Evolutionary conservation across 2,329 filamentous ascomycete genomes (phyloP).

Genomic region (Aspergillus awamori): DNA sequence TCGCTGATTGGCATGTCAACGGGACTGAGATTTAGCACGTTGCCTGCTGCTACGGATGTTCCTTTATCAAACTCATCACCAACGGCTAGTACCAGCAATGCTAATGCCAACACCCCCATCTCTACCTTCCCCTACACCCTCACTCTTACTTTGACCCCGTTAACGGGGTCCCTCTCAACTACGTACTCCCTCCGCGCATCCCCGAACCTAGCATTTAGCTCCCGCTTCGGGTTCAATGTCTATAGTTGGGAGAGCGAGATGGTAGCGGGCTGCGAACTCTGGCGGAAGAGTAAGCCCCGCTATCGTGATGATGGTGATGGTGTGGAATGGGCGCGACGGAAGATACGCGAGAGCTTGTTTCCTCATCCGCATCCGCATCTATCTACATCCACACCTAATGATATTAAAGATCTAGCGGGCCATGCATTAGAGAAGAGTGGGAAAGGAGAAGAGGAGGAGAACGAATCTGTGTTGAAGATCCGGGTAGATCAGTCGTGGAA

Average conservation of each 20-base stretch:
- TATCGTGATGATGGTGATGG: slow-evolving; percentile 41
- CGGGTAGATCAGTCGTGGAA: slow-evolving; percentile 85
- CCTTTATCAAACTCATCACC: slow-evolving; percentile 27
- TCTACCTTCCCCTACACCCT: slow-evolving; percentile 89
- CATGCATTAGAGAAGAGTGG: too few species aligned
- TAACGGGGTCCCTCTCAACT: slow-evolving; percentile 90
- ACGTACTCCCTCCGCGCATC: slow-evolving; percentile 91
- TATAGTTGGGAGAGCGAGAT: slow-evolving; percentile 97
- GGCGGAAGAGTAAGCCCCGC: slow-evolving; percentile 62
- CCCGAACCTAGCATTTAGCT: slow-evolving; percentile 79
- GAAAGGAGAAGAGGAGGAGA: slow-evolving; percentile 57
- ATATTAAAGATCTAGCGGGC: neutral
- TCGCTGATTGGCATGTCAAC: slow-evolving; percentile 91
- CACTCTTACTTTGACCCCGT: slow-evolving; percentile 86
- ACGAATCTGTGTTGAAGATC: slow-evolving; percentile 86
- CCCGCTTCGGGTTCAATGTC: slow-evolving; percentile 93
- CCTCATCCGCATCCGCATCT: slow-evolving; percentile 19
- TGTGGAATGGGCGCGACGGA: slow-evolving; percentile 45
- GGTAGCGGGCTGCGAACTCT: slow-evolving; percentile 88
- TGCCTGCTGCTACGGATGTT: slow-evolving; percentile 58
- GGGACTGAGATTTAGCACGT: slow-evolving; percentile 84
- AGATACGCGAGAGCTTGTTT: slow-evolving; percentile 33
- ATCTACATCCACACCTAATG: slow-evolving; percentile 15
- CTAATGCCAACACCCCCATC: slow-evolving; percentile 35
- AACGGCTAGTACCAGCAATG: slow-evolving; percentile 17